Evolutionary conservation across 345 rosid species (phyloP).

Genomic region (Fremontodendron californicum): DNA sequence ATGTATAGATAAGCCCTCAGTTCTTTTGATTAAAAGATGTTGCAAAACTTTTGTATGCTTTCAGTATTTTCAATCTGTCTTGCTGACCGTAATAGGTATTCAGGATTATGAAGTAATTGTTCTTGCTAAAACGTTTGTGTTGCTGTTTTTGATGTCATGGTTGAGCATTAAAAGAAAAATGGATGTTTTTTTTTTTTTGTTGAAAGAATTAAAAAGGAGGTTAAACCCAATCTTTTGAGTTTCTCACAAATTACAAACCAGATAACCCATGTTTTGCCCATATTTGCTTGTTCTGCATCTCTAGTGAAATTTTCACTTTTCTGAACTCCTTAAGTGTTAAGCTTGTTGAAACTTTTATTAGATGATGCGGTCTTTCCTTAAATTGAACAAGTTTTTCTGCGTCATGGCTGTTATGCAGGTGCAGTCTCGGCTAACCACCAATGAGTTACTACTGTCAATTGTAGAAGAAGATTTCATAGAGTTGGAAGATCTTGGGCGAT

Average conservation of each 20-base stretch:
- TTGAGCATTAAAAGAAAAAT: not conserved
- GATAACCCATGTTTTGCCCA: not conserved
- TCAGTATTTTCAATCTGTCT: not conserved
- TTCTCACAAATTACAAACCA: not conserved
- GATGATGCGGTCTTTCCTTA: not conserved
- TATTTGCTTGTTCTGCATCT: not conserved
- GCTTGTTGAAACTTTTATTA: not conserved
- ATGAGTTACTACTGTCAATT: constrained; percentile 23
- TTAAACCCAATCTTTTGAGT: not conserved
- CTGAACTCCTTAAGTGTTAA: not conserved
- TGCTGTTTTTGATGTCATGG: not conserved
- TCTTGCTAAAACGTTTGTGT: too few relatives aligned
- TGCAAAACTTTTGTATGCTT: not conserved
- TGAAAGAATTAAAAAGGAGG: not conserved
- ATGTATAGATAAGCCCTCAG: not conserved
- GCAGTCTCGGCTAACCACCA: constrained; percentile 17
- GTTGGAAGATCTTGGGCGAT: constrained; percentile 37
- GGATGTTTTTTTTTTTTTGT: too few relatives aligned
- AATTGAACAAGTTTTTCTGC: not conserved
- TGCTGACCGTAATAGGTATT: not conserved
- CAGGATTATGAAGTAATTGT: not conserved
- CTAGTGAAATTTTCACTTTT: not conserved
- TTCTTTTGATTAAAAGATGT: too few relatives aligned
- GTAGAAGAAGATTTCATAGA: constrained; percentile 41
- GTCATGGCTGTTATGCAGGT: constrained; percentile 27